These are phyloP conservation scores for Polyporus tsugae DNA, from an alignment of 1,284 basidiomycete genomes.

Conservation along the genomic window DNA sequence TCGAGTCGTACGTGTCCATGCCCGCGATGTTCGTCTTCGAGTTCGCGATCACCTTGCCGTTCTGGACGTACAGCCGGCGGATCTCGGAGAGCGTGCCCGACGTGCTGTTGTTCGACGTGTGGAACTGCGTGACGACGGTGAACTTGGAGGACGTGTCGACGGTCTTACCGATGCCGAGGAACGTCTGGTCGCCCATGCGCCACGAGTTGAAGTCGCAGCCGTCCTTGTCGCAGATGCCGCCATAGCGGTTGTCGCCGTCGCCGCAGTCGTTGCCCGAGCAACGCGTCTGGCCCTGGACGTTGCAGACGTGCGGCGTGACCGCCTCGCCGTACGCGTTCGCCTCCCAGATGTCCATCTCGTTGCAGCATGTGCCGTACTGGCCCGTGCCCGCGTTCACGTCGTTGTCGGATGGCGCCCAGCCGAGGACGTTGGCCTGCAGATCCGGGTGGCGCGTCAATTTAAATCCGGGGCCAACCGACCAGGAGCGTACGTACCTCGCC, in stretches of 20 bases:
- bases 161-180: slow-evolving; percentile 55
- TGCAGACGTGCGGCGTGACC: slow-evolving; percentile 58
- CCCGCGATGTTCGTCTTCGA: slow-evolving; percentile 53
- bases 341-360: slow-evolving; percentile 66
- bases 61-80: slow-evolving; percentile 61
- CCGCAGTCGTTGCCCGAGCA: slow-evolving; percentile 52
- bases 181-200: slow-evolving; percentile 57
- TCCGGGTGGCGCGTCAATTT: not conserved
- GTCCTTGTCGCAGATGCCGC: slow-evolving; percentile 56
- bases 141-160: slow-evolving; percentile 56
- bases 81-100: slow-evolving; percentile 56
- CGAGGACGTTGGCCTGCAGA: slow-evolving; percentile 52
- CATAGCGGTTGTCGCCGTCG: slow-evolving; percentile 47
- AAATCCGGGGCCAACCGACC: not conserved
- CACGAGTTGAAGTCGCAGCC: slow-evolving; percentile 67
- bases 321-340: slow-evolving; percentile 57
- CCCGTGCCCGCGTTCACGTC: slow-evolving; percentile 56
- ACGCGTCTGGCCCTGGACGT: slow-evolving; percentile 47
- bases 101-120: slow-evolving; percentile 53
- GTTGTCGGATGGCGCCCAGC: slow-evolving; percentile 49
- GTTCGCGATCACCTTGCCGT: slow-evolving; percentile 60
- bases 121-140: slow-evolving; percentile 59
- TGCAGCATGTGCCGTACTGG: slow-evolving; percentile 57
- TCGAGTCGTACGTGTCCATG: slow-evolving; percentile 45
- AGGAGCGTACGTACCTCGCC: slow-evolving; percentile 45